These are phyloP conservation scores for Fraxinus quadrangulata DNA, from an alignment of 257 asterid genomes.

Conservation along the genomic window DNA sequence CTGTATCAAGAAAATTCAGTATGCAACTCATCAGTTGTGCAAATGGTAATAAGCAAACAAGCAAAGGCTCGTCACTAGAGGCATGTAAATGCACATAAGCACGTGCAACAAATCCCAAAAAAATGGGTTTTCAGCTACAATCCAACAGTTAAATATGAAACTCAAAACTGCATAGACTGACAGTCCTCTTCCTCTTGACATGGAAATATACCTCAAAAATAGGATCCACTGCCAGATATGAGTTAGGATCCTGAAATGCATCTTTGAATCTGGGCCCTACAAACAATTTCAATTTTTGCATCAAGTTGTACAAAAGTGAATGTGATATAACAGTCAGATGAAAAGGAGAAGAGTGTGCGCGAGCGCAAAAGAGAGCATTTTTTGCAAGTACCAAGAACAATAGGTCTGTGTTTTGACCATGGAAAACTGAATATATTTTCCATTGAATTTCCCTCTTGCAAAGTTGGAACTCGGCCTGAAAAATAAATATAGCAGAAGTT, in stretches of 20 bases:
- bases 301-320: conserved; percentile 16
- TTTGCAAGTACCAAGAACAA: conserved; percentile 69
- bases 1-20: conserved; percentile 45
- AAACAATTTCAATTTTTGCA: conserved; percentile 24
- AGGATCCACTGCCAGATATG: conserved; percentile 85
- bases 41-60: conserved; percentile 6
- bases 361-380: neutral
- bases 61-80: conserved; percentile 15
- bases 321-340: conserved; percentile 8
- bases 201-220: conserved; percentile 73
- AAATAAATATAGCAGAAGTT: conserved; percentile 27
- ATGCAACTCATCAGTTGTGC: conserved; percentile 17
- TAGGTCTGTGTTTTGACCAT: conserved; percentile 83
- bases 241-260: conserved; percentile 89
- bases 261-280: conserved; percentile 95
- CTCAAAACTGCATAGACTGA: conserved; percentile 1
- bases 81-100: conserved; percentile 19
- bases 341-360: neutral
- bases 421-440: conserved; percentile 76
- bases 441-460: conserved; percentile 87
- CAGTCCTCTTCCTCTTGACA: conserved; percentile 15
- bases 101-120: conserved; percentile 1
- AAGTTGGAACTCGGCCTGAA: conserved; percentile 91
- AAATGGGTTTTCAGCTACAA: neutral
- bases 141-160: neutral